Conservation (phyloP, 1,284 basidiomycete genomes). For the Leccinum insolens region DNA sequence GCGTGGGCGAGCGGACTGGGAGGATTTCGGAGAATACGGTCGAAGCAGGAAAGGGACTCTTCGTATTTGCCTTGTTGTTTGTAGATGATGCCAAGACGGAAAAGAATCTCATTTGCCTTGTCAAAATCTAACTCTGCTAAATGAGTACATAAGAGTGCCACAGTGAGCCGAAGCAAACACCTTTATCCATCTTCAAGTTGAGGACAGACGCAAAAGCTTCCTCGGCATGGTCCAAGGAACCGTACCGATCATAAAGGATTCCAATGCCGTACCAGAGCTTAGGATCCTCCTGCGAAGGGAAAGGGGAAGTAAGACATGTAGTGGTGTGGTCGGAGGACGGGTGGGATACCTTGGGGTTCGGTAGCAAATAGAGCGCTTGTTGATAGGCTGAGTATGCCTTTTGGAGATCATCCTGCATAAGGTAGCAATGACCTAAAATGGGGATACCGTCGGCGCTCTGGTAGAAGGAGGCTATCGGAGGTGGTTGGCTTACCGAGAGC, state of each 20-base stretch:
- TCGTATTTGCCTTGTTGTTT: conserved; percentile 96
- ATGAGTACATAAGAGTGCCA: conserved; percentile 34
- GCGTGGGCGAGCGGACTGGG: conserved; percentile 95
- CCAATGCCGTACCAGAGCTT: conserved; percentile 99
- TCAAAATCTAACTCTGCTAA: conserved; percentile 82
- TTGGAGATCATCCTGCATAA: conserved; percentile 99
- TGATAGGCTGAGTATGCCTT: conserved; percentile 99
- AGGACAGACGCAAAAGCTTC: conserved; percentile 98
- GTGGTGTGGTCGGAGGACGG: conserved; percentile 3
- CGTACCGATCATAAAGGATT: conserved; percentile 98
- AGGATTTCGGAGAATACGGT: conserved; percentile 94
- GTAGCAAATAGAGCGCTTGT: conserved; percentile 94
- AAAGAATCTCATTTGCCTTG: conserved; percentile 98
- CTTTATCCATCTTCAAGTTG: conserved; percentile 83
- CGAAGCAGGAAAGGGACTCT: conserved; percentile 89
- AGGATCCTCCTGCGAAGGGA: conserved; percentile 75
- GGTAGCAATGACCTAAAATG: conserved; percentile 85
- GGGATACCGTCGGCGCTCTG: conserved; percentile 26
- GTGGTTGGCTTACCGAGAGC: conserved; percentile 68
- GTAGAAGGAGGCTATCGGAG: conserved; percentile 18
- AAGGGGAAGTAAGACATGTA: conserved; percentile 22
- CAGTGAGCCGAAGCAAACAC: conserved; percentile 42
- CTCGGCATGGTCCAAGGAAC: conserved; percentile 97
- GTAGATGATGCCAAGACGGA: conserved; percentile 98
- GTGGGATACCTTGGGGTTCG: conserved; percentile 82